Evolutionary conservation across 139 green algal genomes (phyloP), one percentile per base, ranked within the genome.

Genomic region (Micractinium sp.): DNA sequence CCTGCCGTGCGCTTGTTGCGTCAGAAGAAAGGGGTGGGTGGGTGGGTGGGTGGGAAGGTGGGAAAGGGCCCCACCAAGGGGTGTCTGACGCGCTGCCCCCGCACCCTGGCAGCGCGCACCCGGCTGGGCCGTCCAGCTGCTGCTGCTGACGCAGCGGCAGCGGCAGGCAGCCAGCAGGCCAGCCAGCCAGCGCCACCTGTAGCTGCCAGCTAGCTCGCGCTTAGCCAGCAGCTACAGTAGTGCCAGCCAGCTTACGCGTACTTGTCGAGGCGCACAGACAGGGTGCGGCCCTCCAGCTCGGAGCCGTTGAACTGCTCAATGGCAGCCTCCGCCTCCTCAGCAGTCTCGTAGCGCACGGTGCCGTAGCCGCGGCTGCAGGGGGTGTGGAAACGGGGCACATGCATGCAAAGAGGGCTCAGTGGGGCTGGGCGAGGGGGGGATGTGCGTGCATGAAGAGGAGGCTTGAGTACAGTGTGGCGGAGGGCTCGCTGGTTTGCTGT

Each of bases 201-300:
- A 56, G 47, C 47, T 56, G 47, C 47, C 47, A 9, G 47, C 47
- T 9, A 56, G 47, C 47, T 56, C 47, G 47, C 47, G 47, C 47
- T 56, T 56, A 56, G 47, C 47, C 9, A 9, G 47, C 47, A 56
- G 47, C 47, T 56, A 56, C 47, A 9, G 7, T 56, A 9, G 47
- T 9, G 47, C 47, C 47, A 56, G 47, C 73, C 3, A 2, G 25
- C 27, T 96, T 90, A 98, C 15, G 94, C 96, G 82, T 94, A 97
- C 88, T 95, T 94, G 95, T 99, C 97, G 53, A 98, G 81, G 89
- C 96, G 97, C 69, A 99, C 97, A 31, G 93, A 93, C 66, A 98
- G 90, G 22, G 93, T 94, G 84, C 97, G 93, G 66, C 95, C 96
- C 87, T 99, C 96, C 81, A 97, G 92, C 38, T 96, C 93, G n/a